These are phyloP conservation scores for Babesia microti DNA, from an alignment of 169 alveolate species.

Conservation along the genomic window DNA sequence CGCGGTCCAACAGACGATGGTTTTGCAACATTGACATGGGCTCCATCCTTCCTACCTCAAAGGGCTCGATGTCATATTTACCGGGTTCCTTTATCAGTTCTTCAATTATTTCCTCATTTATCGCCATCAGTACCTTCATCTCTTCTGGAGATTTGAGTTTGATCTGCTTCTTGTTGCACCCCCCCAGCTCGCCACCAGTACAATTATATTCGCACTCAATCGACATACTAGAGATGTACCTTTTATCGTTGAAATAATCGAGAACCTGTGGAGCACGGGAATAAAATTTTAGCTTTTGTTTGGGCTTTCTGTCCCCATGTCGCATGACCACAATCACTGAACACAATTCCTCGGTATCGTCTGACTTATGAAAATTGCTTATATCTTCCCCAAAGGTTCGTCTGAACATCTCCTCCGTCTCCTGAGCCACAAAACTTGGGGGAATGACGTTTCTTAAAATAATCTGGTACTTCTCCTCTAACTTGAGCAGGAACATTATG, in stretches of 20 bases:
- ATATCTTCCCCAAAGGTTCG: slow-evolving; percentile 49
- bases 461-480: slow-evolving; percentile 51
- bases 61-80: not conserved
- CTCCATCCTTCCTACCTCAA: slow-evolving; percentile 23
- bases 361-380: slow-evolving; percentile 30
- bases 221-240: slow-evolving; percentile 6
- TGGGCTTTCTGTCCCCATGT: slow-evolving; percentile 96
- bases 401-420: slow-evolving; percentile 45
- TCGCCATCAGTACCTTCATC: slow-evolving; percentile 50
- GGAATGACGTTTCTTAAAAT: slow-evolving; percentile 47
- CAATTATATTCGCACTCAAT: slow-evolving; percentile 6
- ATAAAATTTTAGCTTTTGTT: slow-evolving; percentile 87
- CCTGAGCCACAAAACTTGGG: slow-evolving; percentile 41
- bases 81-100: slow-evolving; percentile 36
- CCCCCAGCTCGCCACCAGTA: too few relatives aligned
- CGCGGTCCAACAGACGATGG: slow-evolving; percentile 65
- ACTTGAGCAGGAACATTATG: slow-evolving; percentile 52
- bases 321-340: slow-evolving; percentile 93
- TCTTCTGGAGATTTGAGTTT: slow-evolving; percentile 87
- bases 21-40: slow-evolving; percentile 30
- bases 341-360: slow-evolving; percentile 79
- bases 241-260: slow-evolving; percentile 54
- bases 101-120: slow-evolving; percentile 46
- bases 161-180: slow-evolving; percentile 58
- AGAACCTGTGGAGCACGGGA: slow-evolving; percentile 68